phyloP scores from a whole-genome alignment of 495 filamentous ascomycete species.

The Hyaloscypha finlandica region DNA sequence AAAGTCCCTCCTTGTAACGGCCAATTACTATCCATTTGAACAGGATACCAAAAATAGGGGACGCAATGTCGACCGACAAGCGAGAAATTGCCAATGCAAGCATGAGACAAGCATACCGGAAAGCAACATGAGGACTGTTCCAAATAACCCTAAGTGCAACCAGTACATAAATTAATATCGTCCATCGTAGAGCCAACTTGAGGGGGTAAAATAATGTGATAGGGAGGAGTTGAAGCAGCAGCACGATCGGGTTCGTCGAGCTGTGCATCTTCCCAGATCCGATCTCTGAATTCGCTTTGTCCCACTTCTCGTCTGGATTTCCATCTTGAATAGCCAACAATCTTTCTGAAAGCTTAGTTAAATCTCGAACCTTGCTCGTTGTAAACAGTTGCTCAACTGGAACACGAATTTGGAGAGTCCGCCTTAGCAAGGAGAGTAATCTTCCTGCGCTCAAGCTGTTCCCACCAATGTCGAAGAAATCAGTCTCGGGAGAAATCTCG shows the following conservation, averaged over 20 bases:
- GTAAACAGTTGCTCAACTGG: slow-evolving; percentile 45
- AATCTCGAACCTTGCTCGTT: slow-evolving; percentile 34
- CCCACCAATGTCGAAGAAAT: slow-evolving; percentile 49
- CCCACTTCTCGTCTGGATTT: no score
- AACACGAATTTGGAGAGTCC: slow-evolving; percentile 38
- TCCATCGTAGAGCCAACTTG: slow-evolving; percentile 43
- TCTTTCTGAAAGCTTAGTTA: slow-evolving; percentile 29
- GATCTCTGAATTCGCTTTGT: slow-evolving; percentile 12
- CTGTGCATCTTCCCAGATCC: slow-evolving; percentile 39
- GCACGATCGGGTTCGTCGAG: slow-evolving; percentile 40
- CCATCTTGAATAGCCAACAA: not conserved
- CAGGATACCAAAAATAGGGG: slow-evolving; percentile 40
- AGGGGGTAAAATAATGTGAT: slow-evolving; percentile 40
- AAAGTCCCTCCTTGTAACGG: slow-evolving; percentile 43
- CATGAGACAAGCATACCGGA: slow-evolving; percentile 40
- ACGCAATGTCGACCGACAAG: slow-evolving; percentile 29
- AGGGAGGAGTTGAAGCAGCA: slow-evolving; percentile 44
- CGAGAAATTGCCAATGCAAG: slow-evolving; percentile 37
- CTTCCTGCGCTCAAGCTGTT: slow-evolving; percentile 46
- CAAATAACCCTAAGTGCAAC: slow-evolving; percentile 31
- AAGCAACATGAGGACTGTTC: slow-evolving; percentile 32
- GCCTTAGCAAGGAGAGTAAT: slow-evolving; percentile 42
- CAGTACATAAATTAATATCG: slow-evolving; percentile 39
- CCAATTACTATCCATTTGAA: slow-evolving; percentile 50
- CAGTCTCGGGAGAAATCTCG: slow-evolving; percentile 34